Percentiles rank a stretch among this genome's conserved stretches.
phyloP scores from a whole-genome alignment of 2,329 filamentous ascomycete species.

The Metarhizium sp. region DNA sequence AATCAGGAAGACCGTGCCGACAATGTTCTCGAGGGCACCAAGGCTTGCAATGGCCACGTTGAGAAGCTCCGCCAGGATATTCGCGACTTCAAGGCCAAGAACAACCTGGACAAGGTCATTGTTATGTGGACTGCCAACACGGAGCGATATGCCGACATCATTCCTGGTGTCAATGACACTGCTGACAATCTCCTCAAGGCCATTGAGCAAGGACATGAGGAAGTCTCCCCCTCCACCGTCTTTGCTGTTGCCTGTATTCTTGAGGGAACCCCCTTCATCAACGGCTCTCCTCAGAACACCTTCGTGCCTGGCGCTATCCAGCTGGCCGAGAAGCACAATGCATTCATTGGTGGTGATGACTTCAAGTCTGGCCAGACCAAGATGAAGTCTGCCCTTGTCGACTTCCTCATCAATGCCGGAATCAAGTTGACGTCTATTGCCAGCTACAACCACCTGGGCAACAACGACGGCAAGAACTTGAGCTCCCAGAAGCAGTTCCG shows the following conservation, averaged over 20 bases:
- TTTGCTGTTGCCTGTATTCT: conserved; percentile 93
- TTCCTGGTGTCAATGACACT: conserved; percentile 89
- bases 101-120: conserved; percentile 88
- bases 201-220: conserved; percentile 77
- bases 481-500: conserved; percentile 98
- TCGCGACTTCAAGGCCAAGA: conserved; percentile 80
- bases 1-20: conserved; percentile 97
- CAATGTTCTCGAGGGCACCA: conserved; percentile 74
- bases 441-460: conserved; percentile 98
- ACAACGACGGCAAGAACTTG: conserved; percentile 98
- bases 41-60: conserved; percentile 79
- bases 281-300: conserved; percentile 97
- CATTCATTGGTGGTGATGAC: conserved; percentile 95
- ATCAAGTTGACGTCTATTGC: conserved; percentile 98
- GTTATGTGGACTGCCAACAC: conserved; percentile 99
- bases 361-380: conserved; percentile 99
- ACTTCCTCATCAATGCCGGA: conserved; percentile 96
- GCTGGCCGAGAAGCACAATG: conserved; percentile 74
- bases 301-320: conserved; percentile 90
- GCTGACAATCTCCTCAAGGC: conserved; percentile 85
- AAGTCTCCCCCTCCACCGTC: conserved; percentile 90
- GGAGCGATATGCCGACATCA: conserved; percentile 85
- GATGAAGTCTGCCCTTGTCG: conserved; percentile 98
- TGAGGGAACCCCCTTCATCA: conserved; percentile 90
- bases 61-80: conserved; percentile 92